Base-by-base conservation (phyloP, 78 protist genomes). In the Dictyostelium citrinum region DNA sequence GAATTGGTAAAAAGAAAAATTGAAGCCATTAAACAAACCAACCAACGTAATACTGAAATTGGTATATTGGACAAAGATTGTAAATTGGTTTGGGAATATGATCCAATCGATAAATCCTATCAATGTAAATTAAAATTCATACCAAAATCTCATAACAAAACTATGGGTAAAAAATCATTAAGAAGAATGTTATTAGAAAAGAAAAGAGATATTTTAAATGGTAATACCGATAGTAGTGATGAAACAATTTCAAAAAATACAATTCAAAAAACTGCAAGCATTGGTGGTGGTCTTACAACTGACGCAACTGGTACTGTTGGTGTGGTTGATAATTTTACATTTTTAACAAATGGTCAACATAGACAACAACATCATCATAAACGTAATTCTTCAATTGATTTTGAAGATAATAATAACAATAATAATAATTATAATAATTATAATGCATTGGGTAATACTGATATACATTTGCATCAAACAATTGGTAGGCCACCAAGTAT, bases 51-150 rank as follows among this genome's bases (percentile, higher is more conserved):
- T 55, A 80, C 31, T 22, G 84, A 58, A 33, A 24, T 45, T 80
- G 84, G 49, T 35, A 24, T 80, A 16, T 8, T 31, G 4, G 84
- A 58, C 58, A 80, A 80, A 80, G 75, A 80, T 24, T 80, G 68
- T 80, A 88, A 88, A 88, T 81, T 88, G 37, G 85, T 64, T 74
- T 88, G 93, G 93, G 83, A 58, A 68, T 88, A 88, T 88, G 71
- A 67, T 33, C 31, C 84, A 35, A 0, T 27, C 3, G 55, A 43
- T 10, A 60, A 78, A 3, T 33, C 29, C 0, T 88, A 82, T 67
- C 61, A 68, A 55, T 84, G 91, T 55, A 71, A 84, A 74, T 58
- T 84, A 41, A 74, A 64, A 33, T 46, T 74, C 9, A 5, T 79
- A 9, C 46, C 43, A 78, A 61, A 67, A 16, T 24, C 33, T 14